These are phyloP conservation scores for Boletus sp. DNA, from an alignment of 768 basidiomycete genomes.

Conservation along the genomic window DNA sequence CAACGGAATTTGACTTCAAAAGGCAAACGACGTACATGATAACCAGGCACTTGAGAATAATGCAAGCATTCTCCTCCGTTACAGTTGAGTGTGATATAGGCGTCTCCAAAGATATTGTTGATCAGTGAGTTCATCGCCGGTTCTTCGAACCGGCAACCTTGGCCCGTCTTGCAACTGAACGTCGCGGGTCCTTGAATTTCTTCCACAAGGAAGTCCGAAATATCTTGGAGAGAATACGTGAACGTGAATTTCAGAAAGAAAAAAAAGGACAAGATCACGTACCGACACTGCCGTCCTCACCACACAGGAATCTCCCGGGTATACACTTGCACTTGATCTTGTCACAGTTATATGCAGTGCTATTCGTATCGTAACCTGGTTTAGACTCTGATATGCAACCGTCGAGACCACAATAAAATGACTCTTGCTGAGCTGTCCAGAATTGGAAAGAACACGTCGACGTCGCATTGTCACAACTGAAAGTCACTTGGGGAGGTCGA, in stretches of 20 bases:
- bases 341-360: slow-evolving; percentile 76
- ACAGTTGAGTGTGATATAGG: slow-evolving; percentile 83
- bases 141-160: slow-evolving; percentile 89
- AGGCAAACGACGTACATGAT: slow-evolving; percentile 45
- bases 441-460: slow-evolving; percentile 92
- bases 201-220: slow-evolving; percentile 87
- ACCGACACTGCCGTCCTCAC: slow-evolving; percentile 93
- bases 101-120: slow-evolving; percentile 89
- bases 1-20: not conserved
- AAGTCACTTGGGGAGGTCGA: slow-evolving; percentile 93
- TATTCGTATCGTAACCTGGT: slow-evolving; percentile 62
- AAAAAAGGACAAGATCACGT: slow-evolving; percentile 31
- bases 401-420: slow-evolving; percentile 90
- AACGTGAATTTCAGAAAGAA: not conserved
- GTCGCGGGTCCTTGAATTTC: slow-evolving; percentile 88
- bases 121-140: slow-evolving; percentile 97
- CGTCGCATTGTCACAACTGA: slow-evolving; percentile 72
- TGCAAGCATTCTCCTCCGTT: slow-evolving; percentile 92
- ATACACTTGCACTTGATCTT: slow-evolving; percentile 89
- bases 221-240: slow-evolving; percentile 46
- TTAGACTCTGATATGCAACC: slow-evolving; percentile 53
- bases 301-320: slow-evolving; percentile 92
- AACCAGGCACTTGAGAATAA: slow-evolving; percentile 93
- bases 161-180: slow-evolving; percentile 72
- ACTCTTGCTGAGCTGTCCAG: slow-evolving; percentile 94